phyloP scores from a whole-genome alignment of 2,329 filamentous ascomycete species.

The Cladobotryum protrusum region DNA sequence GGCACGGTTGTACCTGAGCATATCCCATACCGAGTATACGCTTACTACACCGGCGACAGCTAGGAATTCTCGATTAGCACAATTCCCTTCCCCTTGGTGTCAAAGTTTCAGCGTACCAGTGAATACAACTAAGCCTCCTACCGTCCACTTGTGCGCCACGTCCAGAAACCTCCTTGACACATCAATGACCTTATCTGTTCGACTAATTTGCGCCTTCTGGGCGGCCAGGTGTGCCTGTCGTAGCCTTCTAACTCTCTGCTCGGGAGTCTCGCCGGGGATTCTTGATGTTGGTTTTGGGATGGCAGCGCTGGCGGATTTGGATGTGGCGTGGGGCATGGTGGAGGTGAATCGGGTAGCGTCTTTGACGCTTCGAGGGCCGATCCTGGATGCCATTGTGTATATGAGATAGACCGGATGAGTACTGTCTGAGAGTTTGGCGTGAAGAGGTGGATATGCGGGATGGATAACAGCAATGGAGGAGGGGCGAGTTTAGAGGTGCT shows the following conservation, averaged over 20 bases:
- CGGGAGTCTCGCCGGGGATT: constrained; percentile 53
- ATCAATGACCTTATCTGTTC: constrained; percentile 44
- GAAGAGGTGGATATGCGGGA: not conserved
- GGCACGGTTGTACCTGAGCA: constrained; percentile 55
- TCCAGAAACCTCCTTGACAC: constrained; percentile 46
- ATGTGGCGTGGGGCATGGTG: constrained; percentile 55
- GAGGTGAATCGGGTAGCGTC: constrained; percentile 69
- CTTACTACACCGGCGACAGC: constrained; percentile 51
- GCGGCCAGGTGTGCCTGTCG: constrained; percentile 63
- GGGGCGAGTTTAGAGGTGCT: constrained; percentile 8
- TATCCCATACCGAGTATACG: constrained; percentile 55
- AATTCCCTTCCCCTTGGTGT: not conserved
- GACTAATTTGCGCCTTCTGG: constrained; percentile 51
- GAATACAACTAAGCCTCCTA: constrained; percentile 49
- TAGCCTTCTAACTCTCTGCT: constrained; percentile 62
- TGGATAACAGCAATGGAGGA: not conserved
- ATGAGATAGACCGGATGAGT: not conserved
- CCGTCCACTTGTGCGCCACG: constrained; percentile 49
- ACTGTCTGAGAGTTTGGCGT: not conserved
- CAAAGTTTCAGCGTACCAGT: constrained; percentile 39
- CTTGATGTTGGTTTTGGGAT: constrained; percentile 21
- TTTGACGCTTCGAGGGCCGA: constrained; percentile 60
- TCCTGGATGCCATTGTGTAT: constrained; percentile 33
- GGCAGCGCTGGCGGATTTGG: constrained; percentile 43
- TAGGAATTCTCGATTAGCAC: constrained; percentile 18